Evolutionary conservation across 495 filamentous ascomycete species (phyloP), one percentile per base, ranked within the genome.

Genomic region (Sordaria brevicollis): DNA sequence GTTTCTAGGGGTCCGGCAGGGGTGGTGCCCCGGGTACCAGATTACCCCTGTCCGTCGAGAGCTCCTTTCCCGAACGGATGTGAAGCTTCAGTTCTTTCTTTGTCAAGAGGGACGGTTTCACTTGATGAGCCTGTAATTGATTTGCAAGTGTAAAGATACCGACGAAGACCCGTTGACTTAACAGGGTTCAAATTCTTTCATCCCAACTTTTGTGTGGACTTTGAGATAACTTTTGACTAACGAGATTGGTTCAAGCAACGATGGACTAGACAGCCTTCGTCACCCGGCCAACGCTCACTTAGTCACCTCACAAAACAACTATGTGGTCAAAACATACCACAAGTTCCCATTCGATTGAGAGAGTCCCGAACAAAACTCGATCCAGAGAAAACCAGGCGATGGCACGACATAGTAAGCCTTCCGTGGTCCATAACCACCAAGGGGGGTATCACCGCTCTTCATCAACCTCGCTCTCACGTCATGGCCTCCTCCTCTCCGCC

Each of bases 401-500:
- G 49, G 49, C 49, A 31, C 25, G 25, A 6, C 25, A 62, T 25
- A 31, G 11, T 5, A 29, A 29, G 25, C 13, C 33, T 62, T 21
- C 15, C 49, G 2, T 2, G 13, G n/a, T n/a, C n/a, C 3, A 15
- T 13, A 62, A 31, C 25, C 49, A 1, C 49, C 49, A 25, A 21
- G 8, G 19, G 19, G n/a, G n/a, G n/a, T n/a, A n/a, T n/a, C 43
- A 62, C 13, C 49, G 49, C 25, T 62, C 25, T 15, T 31, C 39
- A 43, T 2, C 49, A 62, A 62, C 49, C 25, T 62, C 49, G 4
- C 49, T 62, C 49, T 31, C 49, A 31, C 25, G 49, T n/a, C n/a
- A n/a, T n/a, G n/a, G n/a, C 31, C 17, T 65, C 5, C 31, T 72
- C 31, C 21, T 77, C 69, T 36, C 75, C 25, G 38, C 54, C 38